Evolutionary conservation across 108 stramenopile genomes (phyloP), one percentile per base, ranked within the genome.

Genomic region (Epithemia pelagica): DNA sequence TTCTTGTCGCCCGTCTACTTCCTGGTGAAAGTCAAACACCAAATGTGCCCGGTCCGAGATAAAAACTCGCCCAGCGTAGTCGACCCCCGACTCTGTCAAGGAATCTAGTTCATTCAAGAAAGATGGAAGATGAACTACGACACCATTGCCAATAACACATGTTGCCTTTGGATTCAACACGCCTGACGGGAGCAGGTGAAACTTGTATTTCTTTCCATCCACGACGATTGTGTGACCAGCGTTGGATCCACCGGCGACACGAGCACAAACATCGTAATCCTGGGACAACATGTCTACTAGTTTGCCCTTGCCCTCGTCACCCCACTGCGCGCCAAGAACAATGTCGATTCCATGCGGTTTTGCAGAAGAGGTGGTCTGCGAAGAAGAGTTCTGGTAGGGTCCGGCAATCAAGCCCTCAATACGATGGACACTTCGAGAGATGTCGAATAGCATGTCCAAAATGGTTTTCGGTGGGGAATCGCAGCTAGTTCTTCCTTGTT

Each of bases 241-340:
- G 83, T 98, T 98, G 64, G 92, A 90, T 59, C 97, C 97, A 27
- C 96, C 94, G 21, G 95, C 92, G 55, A 99, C 97, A 54, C 99
- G 96, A 20, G 95, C 96, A 75, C 96, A 95, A 66, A 98, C 90
- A 79, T 97, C 96, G 72, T 96, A 97, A 54, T 90, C 82, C 75
- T 91, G 85, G 66, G 83, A 82, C 25, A 97, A 81, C 57, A 98
- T 85, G 70, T 98, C 97, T 8, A 95, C 97, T n/a, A 99, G 89
- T 74, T 99, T 99, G 66, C 98, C 98, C 81, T 99, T 99, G 54
- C 98, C 98, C 77, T 99, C 98, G 74, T 99, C 98, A 22, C 98
- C 98, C 98, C 98, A 99, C 64, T 98, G 97, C 46, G 84, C 87
- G 21, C 97, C 97, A 56, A 98, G 72, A 8, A 98, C 96, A 33